These are phyloP conservation scores for Lachnellula subtilissima DNA, from an alignment of 2,329 filamentous ascomycete genomes.

Conservation along the genomic window DNA sequence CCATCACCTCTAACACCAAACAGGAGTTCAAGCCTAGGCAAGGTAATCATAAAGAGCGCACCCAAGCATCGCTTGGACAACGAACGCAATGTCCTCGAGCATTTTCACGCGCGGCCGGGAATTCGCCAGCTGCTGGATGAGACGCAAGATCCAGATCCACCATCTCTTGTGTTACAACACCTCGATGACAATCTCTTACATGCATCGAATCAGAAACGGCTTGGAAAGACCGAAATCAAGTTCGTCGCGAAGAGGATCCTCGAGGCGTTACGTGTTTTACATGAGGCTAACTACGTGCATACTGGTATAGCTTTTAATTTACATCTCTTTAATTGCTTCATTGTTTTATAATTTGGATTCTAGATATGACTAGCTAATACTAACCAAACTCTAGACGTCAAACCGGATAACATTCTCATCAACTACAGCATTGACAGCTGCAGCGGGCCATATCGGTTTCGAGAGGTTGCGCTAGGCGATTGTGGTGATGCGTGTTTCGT, in stretches of 20 bases:
- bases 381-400: slow-evolving; percentile 23
- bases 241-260: slow-evolving; percentile 16
- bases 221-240: slow-evolving; percentile 11
- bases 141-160: slow-evolving; percentile 8
- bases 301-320: slow-evolving; percentile 12
- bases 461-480: slow-evolving; percentile 7
- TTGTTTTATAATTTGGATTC: neutral
- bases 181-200: slow-evolving; percentile 13
- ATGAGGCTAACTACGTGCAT: slow-evolving; percentile 19
- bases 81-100: slow-evolving; percentile 12
- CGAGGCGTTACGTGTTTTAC: slow-evolving; percentile 11
- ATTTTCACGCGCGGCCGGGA: slow-evolving; percentile 5
- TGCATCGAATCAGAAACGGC: slow-evolving; percentile 7
- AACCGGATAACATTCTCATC: slow-evolving; percentile 33
- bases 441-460: slow-evolving; percentile 12
- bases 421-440: slow-evolving; percentile 12
- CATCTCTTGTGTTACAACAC: slow-evolving; percentile 13
- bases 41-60: slow-evolving; percentile 12
- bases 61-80: slow-evolving; percentile 11
- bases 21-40: slow-evolving; percentile 5
- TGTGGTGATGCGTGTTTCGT: slow-evolving; percentile 15
- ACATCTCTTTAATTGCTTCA: neutral
- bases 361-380: slow-evolving; percentile 2
- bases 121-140: slow-evolving; percentile 15
- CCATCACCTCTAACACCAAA: neutral